These are phyloP conservation scores for Neoscytalidium dimidiatum DNA, from an alignment of 2,329 filamentous ascomycete species.

Conservation along the genomic window DNA sequence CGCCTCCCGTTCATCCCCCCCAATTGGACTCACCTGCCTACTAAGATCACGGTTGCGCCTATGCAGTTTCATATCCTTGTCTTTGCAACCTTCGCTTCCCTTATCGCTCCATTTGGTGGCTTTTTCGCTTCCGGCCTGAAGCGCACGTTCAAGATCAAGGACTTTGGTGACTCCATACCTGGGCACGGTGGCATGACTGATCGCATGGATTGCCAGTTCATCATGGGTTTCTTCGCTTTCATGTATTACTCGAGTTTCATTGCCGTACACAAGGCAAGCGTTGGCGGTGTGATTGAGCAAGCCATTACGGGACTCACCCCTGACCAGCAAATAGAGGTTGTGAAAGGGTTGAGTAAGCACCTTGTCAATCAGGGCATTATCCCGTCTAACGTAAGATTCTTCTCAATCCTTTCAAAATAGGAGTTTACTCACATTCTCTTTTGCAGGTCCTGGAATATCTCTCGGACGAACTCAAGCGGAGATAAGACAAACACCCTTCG, in stretches of 20 bases:
- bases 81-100: conserved; percentile 89
- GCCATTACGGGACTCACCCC: conserved; percentile 85
- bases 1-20: conserved; percentile 59
- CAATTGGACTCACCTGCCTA: conserved; percentile 69
- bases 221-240: conserved; percentile 98
- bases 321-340: conserved; percentile 85
- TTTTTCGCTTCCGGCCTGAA: conserved; percentile 98
- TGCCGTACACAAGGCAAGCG: conserved; percentile 79
- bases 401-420: too few relatives aligned
- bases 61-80: conserved; percentile 93
- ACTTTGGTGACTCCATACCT: conserved; percentile 97
- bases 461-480: conserved; percentile 17
- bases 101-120: conserved; percentile 95
- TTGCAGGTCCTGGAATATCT: conserved; percentile 22
- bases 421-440: neutral
- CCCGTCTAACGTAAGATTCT: conserved; percentile 50
- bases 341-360: conserved; percentile 63
- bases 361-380: conserved; percentile 64
- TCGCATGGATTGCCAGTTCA: conserved; percentile 99
- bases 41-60: conserved; percentile 75
- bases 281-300: conserved; percentile 85
- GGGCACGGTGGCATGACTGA: conserved; percentile 98
- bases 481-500: neutral
- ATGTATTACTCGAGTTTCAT: conserved; percentile 99
- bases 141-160: conserved; percentile 99